Percentiles rank a stretch among this genome's conserved stretches.
These are phyloP conservation scores for Yamadazyma conglobata DNA, from an alignment of 1,139 yeast species.

Conservation along the genomic window DNA sequence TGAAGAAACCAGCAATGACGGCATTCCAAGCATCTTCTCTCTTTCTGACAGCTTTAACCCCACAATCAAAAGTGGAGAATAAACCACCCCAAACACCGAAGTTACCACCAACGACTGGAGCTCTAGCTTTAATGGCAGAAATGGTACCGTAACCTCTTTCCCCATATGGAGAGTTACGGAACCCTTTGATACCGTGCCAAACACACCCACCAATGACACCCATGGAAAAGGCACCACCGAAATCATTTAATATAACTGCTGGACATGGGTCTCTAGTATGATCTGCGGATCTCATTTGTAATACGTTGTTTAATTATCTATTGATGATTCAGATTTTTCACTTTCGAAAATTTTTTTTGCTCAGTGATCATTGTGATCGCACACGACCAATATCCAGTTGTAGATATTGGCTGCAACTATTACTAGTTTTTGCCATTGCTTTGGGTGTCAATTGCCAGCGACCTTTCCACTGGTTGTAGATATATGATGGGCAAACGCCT, in stretches of 20 bases:
- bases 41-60: conserved; percentile 90
- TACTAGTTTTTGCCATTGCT: no score
- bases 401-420: no score
- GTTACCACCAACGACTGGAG: conserved; percentile 98
- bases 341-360: not conserved
- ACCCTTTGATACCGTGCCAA: conserved; percentile 99
- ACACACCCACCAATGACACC: conserved; percentile 97
- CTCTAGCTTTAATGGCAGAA: conserved; percentile 90
- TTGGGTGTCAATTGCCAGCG: no score
- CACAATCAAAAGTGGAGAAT: conserved; percentile 92
- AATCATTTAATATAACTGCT: conserved; percentile 88
- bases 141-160: conserved; percentile 90
- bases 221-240: conserved; percentile 99
- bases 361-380: conserved; percentile 4
- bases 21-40: conserved; percentile 99
- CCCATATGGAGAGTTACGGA: conserved; percentile 95
- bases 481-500: no score
- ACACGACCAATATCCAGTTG: no score
- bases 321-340: no score
- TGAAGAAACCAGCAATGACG: conserved; percentile 95
- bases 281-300: conserved; percentile 72
- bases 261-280: conserved; percentile 99
- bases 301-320: no score
- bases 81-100: conserved; percentile 99
- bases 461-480: no score